Percentiles rank a stretch among this genome's conserved stretches.
Evolutionary conservation across 2,329 filamentous ascomycete species (phyloP).

Genomic region (Teratosphaeria nubilosa): DNA sequence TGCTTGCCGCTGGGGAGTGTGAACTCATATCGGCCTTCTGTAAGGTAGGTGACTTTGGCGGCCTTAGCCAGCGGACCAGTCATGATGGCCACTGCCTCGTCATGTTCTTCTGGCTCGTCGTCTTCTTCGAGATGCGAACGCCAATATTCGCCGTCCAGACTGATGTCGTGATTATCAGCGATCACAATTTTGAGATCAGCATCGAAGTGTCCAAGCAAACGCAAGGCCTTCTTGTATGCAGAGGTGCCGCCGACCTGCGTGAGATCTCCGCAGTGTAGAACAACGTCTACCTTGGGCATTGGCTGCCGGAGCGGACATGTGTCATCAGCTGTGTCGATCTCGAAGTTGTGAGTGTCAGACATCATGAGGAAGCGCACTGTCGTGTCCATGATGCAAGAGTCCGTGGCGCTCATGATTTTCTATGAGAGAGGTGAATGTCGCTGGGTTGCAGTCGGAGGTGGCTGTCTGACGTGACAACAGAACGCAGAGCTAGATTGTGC

Average conservation of each 20-base stretch:
- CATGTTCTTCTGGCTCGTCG: constrained; percentile 10
- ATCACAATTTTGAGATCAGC: constrained; percentile 29
- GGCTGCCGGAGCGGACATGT: not conserved
- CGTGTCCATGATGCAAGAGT: not conserved
- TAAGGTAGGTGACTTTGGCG: constrained; percentile 42
- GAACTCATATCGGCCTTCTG: constrained; percentile 42
- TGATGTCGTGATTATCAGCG: constrained; percentile 28
- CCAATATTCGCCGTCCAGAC: constrained; percentile 14
- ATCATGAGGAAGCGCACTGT: constrained; percentile 11
- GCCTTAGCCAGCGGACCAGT: constrained; percentile 20
- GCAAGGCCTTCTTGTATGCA: constrained; percentile 22
- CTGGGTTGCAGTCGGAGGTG: not conserved
- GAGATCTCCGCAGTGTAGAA: constrained; percentile 33
- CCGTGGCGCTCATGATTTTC: not conserved
- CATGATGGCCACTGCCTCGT: constrained; percentile 7
- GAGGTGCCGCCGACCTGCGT: constrained; percentile 22
- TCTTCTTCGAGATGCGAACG: constrained; percentile 28
- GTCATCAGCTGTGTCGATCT: not conserved
- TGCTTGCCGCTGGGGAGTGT: constrained; percentile 37
- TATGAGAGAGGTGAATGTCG: not conserved
- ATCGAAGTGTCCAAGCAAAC: constrained; percentile 18
- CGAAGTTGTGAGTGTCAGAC: constrained; percentile 18
- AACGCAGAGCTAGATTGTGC: not conserved
- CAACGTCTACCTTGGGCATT: constrained; percentile 19
- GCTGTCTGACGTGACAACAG: not conserved